phyloP scores from a whole-genome alignment of 1,284 basidiomycete species.

The Ceratobasidium sp. region DNA sequence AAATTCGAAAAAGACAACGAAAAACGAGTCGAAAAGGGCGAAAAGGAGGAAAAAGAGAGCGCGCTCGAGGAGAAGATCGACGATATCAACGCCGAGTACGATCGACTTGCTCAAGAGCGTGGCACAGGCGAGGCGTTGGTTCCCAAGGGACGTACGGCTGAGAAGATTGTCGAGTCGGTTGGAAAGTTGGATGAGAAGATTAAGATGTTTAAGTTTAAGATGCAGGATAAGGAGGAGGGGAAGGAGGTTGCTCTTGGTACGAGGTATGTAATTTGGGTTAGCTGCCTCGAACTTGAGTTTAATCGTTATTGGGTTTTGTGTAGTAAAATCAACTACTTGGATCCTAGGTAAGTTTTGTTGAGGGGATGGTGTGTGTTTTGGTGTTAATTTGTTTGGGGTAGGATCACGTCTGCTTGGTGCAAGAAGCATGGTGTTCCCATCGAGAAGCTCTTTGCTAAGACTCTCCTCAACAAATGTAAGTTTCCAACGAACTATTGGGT shows the following conservation, averaged over 20 bases:
- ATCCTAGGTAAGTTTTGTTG: slow-evolving; percentile 76
- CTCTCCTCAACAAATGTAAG: slow-evolving; percentile 85
- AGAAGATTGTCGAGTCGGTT: slow-evolving; percentile 65
- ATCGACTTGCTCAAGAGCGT: slow-evolving; percentile 84
- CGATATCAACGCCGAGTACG: slow-evolving; percentile 82
- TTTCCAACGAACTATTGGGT: too few relatives aligned
- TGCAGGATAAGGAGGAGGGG: slow-evolving; percentile 90
- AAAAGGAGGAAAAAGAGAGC: slow-evolving; percentile 77
- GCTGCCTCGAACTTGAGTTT: too few relatives aligned
- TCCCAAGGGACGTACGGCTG: slow-evolving; percentile 51
- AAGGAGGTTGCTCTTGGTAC: slow-evolving; percentile 95
- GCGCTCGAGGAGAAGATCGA: slow-evolving; percentile 76
- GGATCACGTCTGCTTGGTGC: slow-evolving; percentile 89
- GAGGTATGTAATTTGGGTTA: too few relatives aligned
- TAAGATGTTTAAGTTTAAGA: slow-evolving; percentile 85
- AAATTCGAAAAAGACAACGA: slow-evolving; percentile 92
- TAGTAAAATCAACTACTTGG: slow-evolving; percentile 92
- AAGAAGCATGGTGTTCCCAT: slow-evolving; percentile 89
- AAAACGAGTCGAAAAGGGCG: slow-evolving; percentile 67
- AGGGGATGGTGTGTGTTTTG: slow-evolving; percentile 41
- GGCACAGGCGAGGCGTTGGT: slow-evolving; percentile 67
- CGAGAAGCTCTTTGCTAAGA: slow-evolving; percentile 93
- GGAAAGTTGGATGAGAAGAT: slow-evolving; percentile 86
- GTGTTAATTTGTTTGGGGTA: slow-evolving; percentile 55
- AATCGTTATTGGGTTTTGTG: too few relatives aligned